Percentiles rank a stretch among this genome's conserved stretches.
Evolutionary conservation across 495 filamentous ascomycete species (phyloP).

Genomic region (Neurospora terricola): DNA sequence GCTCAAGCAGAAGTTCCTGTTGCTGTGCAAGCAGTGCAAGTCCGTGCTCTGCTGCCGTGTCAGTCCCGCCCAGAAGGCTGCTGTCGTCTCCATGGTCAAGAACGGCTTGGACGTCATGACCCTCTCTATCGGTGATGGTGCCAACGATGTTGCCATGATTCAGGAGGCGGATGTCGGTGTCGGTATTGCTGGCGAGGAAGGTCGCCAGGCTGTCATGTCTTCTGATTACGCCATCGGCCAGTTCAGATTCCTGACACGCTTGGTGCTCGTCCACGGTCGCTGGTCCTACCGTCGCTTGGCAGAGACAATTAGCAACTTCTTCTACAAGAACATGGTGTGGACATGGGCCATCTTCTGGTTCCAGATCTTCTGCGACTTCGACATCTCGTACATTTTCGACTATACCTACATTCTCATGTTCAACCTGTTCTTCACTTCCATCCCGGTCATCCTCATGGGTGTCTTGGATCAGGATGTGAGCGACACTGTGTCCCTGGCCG

Average conservation of each 20-base stretch:
- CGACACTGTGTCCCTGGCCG: slow-evolving; percentile 85
- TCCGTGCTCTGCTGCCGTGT: slow-evolving; percentile 97
- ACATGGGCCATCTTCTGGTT: slow-evolving; percentile 97
- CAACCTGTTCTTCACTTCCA: slow-evolving; percentile 94
- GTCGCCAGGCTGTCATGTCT: slow-evolving; percentile 95
- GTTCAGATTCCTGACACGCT: slow-evolving; percentile 85
- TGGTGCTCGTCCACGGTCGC: slow-evolving; percentile 90
- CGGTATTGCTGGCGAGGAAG: slow-evolving; percentile 95
- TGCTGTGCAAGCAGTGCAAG: slow-evolving; percentile 96
- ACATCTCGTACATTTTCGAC: slow-evolving; percentile 92
- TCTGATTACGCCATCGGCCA: slow-evolving; percentile 98
- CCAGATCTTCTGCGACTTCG: slow-evolving; percentile 89
- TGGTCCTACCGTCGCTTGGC: slow-evolving; percentile 92
- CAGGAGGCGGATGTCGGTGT: slow-evolving; percentile 98
- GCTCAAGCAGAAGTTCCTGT: slow-evolving; percentile 81
- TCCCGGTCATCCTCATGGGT: slow-evolving; percentile 93
- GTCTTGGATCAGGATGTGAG: slow-evolving; percentile 96
- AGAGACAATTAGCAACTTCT: slow-evolving; percentile 97
- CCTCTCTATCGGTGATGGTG: slow-evolving; percentile 90
- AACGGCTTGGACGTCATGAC: slow-evolving; percentile 93
- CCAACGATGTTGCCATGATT: slow-evolving; percentile 99
- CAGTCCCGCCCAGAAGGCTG: slow-evolving; percentile 91
- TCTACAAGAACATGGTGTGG: slow-evolving; percentile 99
- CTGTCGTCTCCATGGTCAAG: slow-evolving; percentile 93
- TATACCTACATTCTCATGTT: slow-evolving; percentile 95